These are phyloP conservation scores for Rhodotorula sp. DNA, from an alignment of 1,284 basidiomycete genomes.

Conservation along the genomic window DNA sequence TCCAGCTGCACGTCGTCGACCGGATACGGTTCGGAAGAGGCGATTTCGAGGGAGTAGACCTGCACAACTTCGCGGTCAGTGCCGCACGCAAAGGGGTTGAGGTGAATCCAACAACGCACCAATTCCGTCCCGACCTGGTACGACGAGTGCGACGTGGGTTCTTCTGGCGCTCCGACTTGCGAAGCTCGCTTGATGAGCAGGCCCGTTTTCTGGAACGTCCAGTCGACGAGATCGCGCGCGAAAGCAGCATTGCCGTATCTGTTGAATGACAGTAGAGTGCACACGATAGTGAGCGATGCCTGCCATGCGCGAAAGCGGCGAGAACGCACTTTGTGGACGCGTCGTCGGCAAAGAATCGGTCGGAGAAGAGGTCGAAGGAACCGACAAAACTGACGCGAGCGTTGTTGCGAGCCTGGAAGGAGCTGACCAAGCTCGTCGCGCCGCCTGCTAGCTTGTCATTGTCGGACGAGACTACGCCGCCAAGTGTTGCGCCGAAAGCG, in stretches of 20 bases:
- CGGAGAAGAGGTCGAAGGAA: conserved; percentile 71
- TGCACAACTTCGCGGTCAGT: not conserved
- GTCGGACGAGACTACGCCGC: conserved; percentile 66
- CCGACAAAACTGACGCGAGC: conserved; percentile 79
- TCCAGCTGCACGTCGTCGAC: conserved; percentile 82
- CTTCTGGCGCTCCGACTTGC: conserved; percentile 50
- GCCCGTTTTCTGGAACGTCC: conserved; percentile 86
- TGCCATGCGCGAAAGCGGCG: too few relatives aligned
- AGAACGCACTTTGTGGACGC: not conserved
- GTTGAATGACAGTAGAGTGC: not conserved
- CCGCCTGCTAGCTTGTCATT: conserved; percentile 72
- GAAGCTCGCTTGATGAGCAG: conserved; percentile 66
- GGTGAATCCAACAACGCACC: conserved; percentile 54
- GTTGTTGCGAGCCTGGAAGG: conserved; percentile 80
- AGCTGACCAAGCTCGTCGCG: conserved; percentile 72
- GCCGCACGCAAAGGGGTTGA: conserved; percentile 38
- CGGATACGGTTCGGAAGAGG: conserved; percentile 70
- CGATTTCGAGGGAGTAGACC: conserved; percentile 65
- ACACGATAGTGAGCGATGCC: too few relatives aligned
- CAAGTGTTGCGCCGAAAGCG: conserved; percentile 63
- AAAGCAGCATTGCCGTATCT: conserved; percentile 71
- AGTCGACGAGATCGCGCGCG: conserved; percentile 69
- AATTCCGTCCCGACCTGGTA: conserved; percentile 88
- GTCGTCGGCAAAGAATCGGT: conserved; percentile 38
- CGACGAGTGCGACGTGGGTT: conserved; percentile 50